These are phyloP conservation scores for Phialophora chinensis DNA, from an alignment of 2,329 filamentous ascomycete species.

Conservation along the genomic window DNA sequence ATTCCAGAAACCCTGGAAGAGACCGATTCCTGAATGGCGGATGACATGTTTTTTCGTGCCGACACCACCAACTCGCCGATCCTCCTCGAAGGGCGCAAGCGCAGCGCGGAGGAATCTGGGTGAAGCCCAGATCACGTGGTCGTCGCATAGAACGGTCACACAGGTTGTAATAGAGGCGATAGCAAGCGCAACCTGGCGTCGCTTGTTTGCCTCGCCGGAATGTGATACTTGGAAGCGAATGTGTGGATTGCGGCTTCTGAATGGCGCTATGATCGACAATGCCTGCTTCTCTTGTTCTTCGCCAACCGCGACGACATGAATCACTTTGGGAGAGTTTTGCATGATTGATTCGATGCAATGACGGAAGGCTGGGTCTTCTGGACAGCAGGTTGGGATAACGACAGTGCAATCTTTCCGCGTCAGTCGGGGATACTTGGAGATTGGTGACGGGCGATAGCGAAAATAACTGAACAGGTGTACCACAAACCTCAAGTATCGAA, in stretches of 20 bases:
- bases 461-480: constrained; percentile 52
- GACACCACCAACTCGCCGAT: constrained; percentile 59
- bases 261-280: constrained; percentile 16
- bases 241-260: constrained; percentile 14
- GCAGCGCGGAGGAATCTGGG: constrained; percentile 50
- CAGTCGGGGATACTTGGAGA: constrained; percentile 43
- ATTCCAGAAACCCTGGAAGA: constrained; percentile 52
- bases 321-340: constrained; percentile 46
- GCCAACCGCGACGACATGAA: constrained; percentile 58
- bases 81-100: constrained; percentile 55
- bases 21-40: constrained; percentile 43
- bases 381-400: constrained; percentile 60
- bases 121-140: constrained; percentile 60
- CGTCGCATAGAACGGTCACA: constrained; percentile 58
- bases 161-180: constrained; percentile 48
- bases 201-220: constrained; percentile 53
- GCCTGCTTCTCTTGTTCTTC: constrained; percentile 26
- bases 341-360: constrained; percentile 52
- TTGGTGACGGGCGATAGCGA: constrained; percentile 48
- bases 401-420: constrained; percentile 54
- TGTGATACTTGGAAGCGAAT: constrained; percentile 42
- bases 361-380: constrained; percentile 49
- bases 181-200: constrained; percentile 54
- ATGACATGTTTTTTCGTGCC: constrained; percentile 63
- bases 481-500: constrained; percentile 56